Evolutionary conservation across 495 filamentous ascomycete genomes (phyloP), one percentile per base, ranked within the genome.

Genomic region (Apodospora peruviana): DNA sequence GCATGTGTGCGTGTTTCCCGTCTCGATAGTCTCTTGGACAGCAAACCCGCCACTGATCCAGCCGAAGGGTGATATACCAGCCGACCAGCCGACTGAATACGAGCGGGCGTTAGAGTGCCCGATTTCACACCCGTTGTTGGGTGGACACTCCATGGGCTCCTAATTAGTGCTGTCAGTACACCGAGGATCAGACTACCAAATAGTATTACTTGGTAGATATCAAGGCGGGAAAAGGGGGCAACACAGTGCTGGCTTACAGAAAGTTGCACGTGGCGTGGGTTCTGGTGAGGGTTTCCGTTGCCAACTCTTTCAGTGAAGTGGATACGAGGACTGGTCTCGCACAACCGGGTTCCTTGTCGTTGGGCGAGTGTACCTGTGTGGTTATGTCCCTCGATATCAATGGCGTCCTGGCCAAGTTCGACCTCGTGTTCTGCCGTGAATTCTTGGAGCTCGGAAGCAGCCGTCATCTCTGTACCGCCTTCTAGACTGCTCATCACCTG

Each of bases 11-110:
- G 0, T 1, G 4, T 25, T 39, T 1, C 45, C 45, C 3, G 45
- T 47, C 34, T 40, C 14, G 22, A 27, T 9, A 2, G 40, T 23
- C 40, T 27, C 19, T 12, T 50, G 27, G 16, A 50, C 48, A 14
- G 48, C 48, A 17, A 50, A 50, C 5, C 48, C 48, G 10, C 29
- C 40, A 12, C 29, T 38, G 40, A 50, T 50, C 48, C 48, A 50
- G 16, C 16, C 7, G 7, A 11, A 8, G 27, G 35, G 14, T 2
- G 32, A 27, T 1, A 21, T 22, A 2, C 9, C 5, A 1, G 48
- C 40, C 10, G 21, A 3, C 40, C 40, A 50, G 18, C 27, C 19
- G 40, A 50, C 19, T n/a, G 40, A 20, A 19, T 18, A 25, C 2
- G 29, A 39, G 7, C 27, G 7, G 27, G 7, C 27, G 7, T 32